A percentile compares a stretch with the other conserved stretches of the same genome.
Conservation (phyloP, 164 flowering plant species). For the Vitis labrusca region DNA sequence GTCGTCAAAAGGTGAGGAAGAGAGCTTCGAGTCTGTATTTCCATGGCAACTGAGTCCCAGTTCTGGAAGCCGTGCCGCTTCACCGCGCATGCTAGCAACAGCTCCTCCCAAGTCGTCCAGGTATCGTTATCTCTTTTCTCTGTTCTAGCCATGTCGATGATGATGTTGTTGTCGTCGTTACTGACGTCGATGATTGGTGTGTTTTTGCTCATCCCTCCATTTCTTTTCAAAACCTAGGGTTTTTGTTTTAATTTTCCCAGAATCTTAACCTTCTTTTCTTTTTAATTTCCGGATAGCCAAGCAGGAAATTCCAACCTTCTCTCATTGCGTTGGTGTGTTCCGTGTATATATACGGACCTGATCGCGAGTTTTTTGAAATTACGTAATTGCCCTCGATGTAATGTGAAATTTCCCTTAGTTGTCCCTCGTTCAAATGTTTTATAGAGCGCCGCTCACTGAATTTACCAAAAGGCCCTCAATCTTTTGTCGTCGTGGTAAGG, state of each 20-base stretch:
- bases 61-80: constrained; percentile 64
- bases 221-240: constrained; percentile 18
- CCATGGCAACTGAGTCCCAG: constrained; percentile 83
- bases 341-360: too few relatives aligned
- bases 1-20: constrained; percentile 39
- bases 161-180: too few relatives aligned
- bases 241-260: background rate
- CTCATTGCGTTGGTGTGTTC: too few relatives aligned
- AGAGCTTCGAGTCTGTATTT: constrained; percentile 53
- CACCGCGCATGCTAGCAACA: constrained; percentile 84
- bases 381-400: background rate
- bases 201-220: constrained; percentile 2
- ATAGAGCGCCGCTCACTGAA: background rate
- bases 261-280: background rate
- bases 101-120: constrained; percentile 95
- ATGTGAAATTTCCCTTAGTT: background rate
- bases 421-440: background rate
- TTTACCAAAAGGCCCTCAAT: background rate
- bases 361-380: too few relatives aligned
- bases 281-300: background rate
- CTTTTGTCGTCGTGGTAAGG: background rate
- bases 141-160: constrained; percentile 6
- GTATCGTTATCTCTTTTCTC: constrained; percentile 12
- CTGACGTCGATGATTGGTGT: constrained; percentile 1
- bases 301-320: too few relatives aligned